Conservation (phyloP, 169 alveolate genomes). For the Plasmodium ovale region DNA sequence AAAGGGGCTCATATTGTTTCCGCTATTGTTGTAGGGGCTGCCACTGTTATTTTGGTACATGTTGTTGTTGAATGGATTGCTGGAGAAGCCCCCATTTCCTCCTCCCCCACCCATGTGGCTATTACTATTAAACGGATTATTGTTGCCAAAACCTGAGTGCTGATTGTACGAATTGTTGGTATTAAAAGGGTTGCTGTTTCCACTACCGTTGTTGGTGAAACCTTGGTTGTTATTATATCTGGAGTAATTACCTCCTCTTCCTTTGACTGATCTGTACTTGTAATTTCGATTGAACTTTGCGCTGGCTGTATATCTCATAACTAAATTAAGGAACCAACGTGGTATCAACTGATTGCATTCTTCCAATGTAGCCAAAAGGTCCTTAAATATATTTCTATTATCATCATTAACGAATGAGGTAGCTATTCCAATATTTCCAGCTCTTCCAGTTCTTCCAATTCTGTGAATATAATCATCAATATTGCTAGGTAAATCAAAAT, state of each 20-base stretch:
- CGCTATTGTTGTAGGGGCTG: slow-evolving; percentile 12
- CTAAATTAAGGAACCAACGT: slow-evolving; percentile 84
- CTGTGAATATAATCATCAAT: slow-evolving; percentile 96
- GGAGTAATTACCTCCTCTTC: slow-evolving; percentile 10
- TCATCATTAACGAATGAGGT: slow-evolving; percentile 94
- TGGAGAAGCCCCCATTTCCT: slow-evolving; percentile 12
- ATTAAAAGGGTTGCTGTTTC: slow-evolving; percentile 39
- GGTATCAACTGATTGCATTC: slow-evolving; percentile 86
- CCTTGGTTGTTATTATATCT: slow-evolving; percentile 25
- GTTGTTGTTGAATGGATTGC: slow-evolving; percentile 33
- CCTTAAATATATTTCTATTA: slow-evolving; percentile 91
- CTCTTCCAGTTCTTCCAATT: slow-evolving; percentile 99
- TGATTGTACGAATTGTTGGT: slow-evolving; percentile 33
- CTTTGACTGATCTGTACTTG: slow-evolving; percentile 26
- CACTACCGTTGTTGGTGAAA: slow-evolving; percentile 3
- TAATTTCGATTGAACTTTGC: slow-evolving; percentile 56
- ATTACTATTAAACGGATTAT: slow-evolving; percentile 16
- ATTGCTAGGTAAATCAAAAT: slow-evolving; percentile 96
- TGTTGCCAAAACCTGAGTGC: slow-evolving; percentile 4
- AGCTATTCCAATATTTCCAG: slow-evolving; percentile 98
- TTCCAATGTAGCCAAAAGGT: slow-evolving; percentile 85
- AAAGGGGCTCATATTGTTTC: slow-evolving; percentile 14
- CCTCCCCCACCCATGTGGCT: background rate
- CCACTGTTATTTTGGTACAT: slow-evolving; percentile 22
- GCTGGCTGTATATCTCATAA: slow-evolving; percentile 75